A percentile compares a stretch with the other conserved stretches of the same genome.
phyloP scores from a whole-genome alignment of 805 yeast species.

The Saccharomycopsis malanga region DNA sequence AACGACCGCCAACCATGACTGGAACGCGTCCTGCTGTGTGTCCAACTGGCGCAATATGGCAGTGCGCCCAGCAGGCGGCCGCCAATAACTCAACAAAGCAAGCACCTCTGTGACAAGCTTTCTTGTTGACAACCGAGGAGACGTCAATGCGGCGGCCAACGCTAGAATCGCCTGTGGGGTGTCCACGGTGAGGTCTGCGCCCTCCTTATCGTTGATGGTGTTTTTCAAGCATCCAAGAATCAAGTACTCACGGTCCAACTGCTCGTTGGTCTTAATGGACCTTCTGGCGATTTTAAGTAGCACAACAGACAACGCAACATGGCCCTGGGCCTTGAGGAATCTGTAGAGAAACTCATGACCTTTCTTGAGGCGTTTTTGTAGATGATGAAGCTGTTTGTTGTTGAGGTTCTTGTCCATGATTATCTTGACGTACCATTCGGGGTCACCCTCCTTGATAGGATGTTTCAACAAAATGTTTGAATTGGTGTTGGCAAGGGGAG shows the following conservation, averaged over 20 bases:
- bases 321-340: constrained; percentile 47
- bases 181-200: constrained; percentile 26
- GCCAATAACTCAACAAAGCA: constrained; percentile 27
- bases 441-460: constrained; percentile 26
- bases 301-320: constrained; percentile 37
- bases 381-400: constrained; percentile 32
- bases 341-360: constrained; percentile 28
- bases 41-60: constrained; percentile 30
- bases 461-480: too few relatives aligned
- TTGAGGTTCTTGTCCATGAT: constrained; percentile 35
- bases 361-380: constrained; percentile 25
- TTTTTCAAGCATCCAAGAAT: constrained; percentile 45
- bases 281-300: constrained; percentile 33
- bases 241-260: constrained; percentile 43
- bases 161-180: constrained; percentile 27
- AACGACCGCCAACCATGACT: constrained; percentile 25
- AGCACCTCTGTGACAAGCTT: constrained; percentile 49
- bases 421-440: constrained; percentile 39
- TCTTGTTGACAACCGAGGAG: constrained; percentile 46
- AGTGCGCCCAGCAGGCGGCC: constrained; percentile 28
- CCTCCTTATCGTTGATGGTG: constrained; percentile 33
- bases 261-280: constrained; percentile 37
- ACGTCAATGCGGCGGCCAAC: constrained; percentile 41
- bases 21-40: constrained; percentile 13
- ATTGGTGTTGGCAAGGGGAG: too few relatives aligned